These are phyloP conservation scores for Cryptomeria japonica DNA, from an alignment of 75 land plant species.

Conservation along the genomic window DNA sequence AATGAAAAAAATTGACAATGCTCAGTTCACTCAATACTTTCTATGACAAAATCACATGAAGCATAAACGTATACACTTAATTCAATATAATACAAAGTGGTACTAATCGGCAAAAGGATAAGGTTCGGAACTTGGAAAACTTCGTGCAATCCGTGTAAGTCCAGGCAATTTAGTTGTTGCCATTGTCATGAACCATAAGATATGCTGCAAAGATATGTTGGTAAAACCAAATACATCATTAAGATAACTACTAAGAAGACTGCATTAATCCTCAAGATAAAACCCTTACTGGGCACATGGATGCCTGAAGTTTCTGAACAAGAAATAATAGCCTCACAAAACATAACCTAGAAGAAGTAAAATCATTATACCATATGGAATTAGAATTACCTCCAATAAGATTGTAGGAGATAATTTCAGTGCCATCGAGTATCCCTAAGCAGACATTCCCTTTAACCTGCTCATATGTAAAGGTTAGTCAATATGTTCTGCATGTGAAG, in stretches of 20 bases:
- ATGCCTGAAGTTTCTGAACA: neutral
- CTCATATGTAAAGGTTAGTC: neutral
- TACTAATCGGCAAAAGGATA: neutral
- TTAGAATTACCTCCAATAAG: constrained; percentile 74
- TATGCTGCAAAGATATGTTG: constrained; percentile 80
- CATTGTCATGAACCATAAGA: constrained; percentile 82
- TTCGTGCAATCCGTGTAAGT: constrained; percentile 38
- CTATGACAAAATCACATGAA: neutral
- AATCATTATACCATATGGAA: neutral
- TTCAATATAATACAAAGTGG: neutral
- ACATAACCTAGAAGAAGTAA: constrained; percentile 1
- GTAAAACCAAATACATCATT: constrained; percentile 17
- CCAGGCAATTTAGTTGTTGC: constrained; percentile 74
- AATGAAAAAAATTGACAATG: neutral
- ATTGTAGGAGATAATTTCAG: constrained; percentile 35
- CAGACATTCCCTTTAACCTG: constrained; percentile 81
- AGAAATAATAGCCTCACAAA: neutral
- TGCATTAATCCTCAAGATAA: neutral
- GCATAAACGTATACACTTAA: neutral
- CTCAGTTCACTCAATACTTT: neutral
- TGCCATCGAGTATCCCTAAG: constrained; percentile 78
- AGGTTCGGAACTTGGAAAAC: constrained; percentile 39
- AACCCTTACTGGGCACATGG: neutral
- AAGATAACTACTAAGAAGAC: neutral
- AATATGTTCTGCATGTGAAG: neutral